Conservation (phyloP, 1,284 basidiomycete genomes). For the Ceratobasidium papillatum region DNA sequence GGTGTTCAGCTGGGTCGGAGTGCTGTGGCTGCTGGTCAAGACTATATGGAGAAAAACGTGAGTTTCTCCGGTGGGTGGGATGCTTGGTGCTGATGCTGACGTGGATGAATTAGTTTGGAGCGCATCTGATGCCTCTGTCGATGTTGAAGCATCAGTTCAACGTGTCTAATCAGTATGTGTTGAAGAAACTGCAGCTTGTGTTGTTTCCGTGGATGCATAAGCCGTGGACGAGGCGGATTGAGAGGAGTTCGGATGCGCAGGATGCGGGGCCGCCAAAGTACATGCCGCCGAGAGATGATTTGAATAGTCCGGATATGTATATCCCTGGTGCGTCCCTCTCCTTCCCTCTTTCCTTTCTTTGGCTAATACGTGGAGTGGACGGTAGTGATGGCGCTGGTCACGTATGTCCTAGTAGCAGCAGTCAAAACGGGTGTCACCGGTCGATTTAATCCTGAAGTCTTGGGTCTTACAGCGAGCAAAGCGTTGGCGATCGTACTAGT, state of each 20-base stretch:
- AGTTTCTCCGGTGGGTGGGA: conserved; percentile 49
- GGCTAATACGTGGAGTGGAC: not conserved
- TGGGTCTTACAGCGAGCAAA: conserved; percentile 86
- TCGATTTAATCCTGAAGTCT: conserved; percentile 88
- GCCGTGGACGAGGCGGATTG: conserved; percentile 76
- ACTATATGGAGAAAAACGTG: conserved; percentile 95
- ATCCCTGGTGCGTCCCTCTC: conserved; percentile 79
- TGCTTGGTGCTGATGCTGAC: not conserved
- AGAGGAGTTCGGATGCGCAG: conserved; percentile 66
- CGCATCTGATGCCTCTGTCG: conserved; percentile 74
- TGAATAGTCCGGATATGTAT: conserved; percentile 96
- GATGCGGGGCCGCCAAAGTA: conserved; percentile 66
- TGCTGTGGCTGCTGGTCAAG: conserved; percentile 92
- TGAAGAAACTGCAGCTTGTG: conserved; percentile 89
- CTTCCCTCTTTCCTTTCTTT: conserved; percentile 4
- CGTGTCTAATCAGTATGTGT: conserved; percentile 95
- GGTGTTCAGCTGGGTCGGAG: conserved; percentile 95
- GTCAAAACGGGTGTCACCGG: conserved; percentile 85
- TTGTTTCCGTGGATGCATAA: conserved; percentile 96
- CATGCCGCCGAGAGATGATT: conserved; percentile 90
- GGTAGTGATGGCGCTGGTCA: conserved; percentile 93
- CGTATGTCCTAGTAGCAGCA: conserved; percentile 90
- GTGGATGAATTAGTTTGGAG: conserved; percentile 68
- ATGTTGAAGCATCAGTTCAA: conserved; percentile 95
- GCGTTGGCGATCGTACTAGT: conserved; percentile 82